phyloP scores from a whole-genome alignment of 441 rosid genomes.

The Gossypium gossypioides region DNA sequence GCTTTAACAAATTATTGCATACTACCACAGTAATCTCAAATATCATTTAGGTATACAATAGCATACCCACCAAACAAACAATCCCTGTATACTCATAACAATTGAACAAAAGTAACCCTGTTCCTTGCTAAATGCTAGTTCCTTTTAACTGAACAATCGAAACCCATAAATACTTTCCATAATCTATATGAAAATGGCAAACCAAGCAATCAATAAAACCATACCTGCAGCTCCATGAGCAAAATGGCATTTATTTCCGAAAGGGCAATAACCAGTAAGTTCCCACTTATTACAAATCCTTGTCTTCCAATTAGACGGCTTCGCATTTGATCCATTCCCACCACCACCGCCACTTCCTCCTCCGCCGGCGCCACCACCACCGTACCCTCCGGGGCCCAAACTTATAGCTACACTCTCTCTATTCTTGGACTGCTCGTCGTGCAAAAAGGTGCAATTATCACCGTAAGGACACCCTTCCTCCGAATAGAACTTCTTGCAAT shows the following conservation, averaged over 20 bases:
- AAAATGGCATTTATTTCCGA: constrained; percentile 75
- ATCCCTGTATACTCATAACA: background rate
- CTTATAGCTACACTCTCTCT: constrained; percentile 88
- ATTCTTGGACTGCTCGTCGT: constrained; percentile 82
- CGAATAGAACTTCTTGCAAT: constrained; percentile 86
- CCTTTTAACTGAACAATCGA: background rate
- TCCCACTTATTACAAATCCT: constrained; percentile 89
- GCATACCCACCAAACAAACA: background rate
- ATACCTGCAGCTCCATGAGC: constrained; percentile 87
- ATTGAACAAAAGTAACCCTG: background rate
- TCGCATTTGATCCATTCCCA: constrained; percentile 25
- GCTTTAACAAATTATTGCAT: background rate
- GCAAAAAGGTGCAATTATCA: constrained; percentile 76
- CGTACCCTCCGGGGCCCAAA: constrained; percentile 80
- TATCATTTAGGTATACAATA: no score
- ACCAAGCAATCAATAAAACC: background rate
- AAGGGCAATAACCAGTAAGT: constrained; percentile 72
- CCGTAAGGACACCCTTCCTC: constrained; percentile 96
- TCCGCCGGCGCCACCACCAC: constrained; percentile 29
- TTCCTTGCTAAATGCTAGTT: background rate
- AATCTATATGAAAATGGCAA: background rate
- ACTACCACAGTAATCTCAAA: background rate
- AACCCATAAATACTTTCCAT: background rate
- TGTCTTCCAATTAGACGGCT: constrained; percentile 86
- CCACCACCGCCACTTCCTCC: constrained; percentile 24